A percentile compares a stretch with the other conserved stretches of the same genome.
Conservation (phyloP, 1,284 basidiomycete species). For the Malassezia vespertilionis region DNA sequence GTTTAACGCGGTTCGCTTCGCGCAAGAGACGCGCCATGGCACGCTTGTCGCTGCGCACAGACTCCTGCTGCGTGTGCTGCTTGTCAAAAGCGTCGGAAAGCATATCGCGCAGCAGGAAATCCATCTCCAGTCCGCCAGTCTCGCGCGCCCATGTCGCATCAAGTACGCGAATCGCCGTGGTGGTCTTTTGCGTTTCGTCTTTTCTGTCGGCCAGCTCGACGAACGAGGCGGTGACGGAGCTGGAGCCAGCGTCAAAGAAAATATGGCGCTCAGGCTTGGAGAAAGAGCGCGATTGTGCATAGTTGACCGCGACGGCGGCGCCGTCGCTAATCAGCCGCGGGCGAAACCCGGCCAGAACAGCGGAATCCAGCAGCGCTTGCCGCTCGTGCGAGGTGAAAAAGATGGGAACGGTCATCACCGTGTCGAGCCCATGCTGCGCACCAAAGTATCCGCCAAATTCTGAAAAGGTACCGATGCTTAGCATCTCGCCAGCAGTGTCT, state of each 20-base stretch:
- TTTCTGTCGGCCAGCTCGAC: conserved; percentile 56
- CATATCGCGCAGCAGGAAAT: conserved; percentile 70
- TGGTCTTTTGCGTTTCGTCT: conserved; percentile 50
- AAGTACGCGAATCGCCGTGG: conserved; percentile 63
- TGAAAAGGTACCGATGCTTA: conserved; percentile 20
- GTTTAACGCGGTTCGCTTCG: conserved; percentile 82
- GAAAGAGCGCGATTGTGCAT: conserved; percentile 88
- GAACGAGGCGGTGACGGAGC: conserved; percentile 73
- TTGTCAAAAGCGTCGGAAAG: conserved; percentile 67
- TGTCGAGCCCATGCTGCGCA: conserved; percentile 30
- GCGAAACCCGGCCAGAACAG: conserved; percentile 75
- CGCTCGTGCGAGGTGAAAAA: conserved; percentile 58
- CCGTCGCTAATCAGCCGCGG: conserved; percentile 84
- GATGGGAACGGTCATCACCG: conserved; percentile 43
- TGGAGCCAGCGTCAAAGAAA: conserved; percentile 86
- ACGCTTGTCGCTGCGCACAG: conserved; percentile 56
- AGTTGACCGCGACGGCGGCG: conserved; percentile 54
- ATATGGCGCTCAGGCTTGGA: conserved; percentile 63
- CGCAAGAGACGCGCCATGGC: conserved; percentile 88
- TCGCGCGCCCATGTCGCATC: conserved; percentile 71
- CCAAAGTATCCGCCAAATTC: conserved; percentile 4
- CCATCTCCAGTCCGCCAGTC: conserved; percentile 70
- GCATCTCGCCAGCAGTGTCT: conserved; percentile 53
- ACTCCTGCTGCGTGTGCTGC: conserved; percentile 49
- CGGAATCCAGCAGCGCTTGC: conserved; percentile 69